These are phyloP conservation scores for Xylaria flabelliformis DNA, from an alignment of 495 filamentous ascomycete genomes.

Conservation along the genomic window DNA sequence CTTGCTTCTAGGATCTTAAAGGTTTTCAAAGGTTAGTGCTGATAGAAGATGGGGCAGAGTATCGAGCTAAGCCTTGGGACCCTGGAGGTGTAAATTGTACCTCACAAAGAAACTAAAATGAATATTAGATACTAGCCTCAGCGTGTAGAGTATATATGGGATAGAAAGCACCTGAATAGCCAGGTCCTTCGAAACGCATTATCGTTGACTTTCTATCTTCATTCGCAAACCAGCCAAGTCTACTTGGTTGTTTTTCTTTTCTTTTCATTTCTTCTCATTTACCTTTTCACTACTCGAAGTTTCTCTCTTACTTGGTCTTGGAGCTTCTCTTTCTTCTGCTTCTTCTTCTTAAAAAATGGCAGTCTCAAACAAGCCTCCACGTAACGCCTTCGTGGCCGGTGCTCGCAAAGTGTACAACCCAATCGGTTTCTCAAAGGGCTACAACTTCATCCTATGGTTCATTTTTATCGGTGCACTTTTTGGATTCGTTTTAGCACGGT, in stretches of 20 bases:
- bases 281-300: background rate
- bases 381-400: constrained; percentile 19
- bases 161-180: background rate
- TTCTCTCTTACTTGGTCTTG: background rate
- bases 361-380: constrained; percentile 5
- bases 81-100: background rate
- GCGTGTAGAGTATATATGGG: constrained; percentile 1
- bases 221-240: background rate
- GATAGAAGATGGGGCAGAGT: too few species aligned
- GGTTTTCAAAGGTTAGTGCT: too few species aligned
- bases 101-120: background rate
- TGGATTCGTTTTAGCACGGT: constrained; percentile 38
- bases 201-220: background rate
- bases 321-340: background rate
- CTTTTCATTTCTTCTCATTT: background rate
- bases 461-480: constrained; percentile 41
- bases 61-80: too few species aligned
- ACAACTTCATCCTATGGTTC: constrained; percentile 50
- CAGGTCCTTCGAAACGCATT: background rate
- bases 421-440: constrained; percentile 48
- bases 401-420: constrained; percentile 39
- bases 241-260: background rate
- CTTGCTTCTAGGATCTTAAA: too few species aligned
- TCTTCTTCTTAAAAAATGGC: constrained; percentile 20
- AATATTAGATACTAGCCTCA: background rate